phyloP scores from a whole-genome alignment of 306 rosid species.

The Fragaria vesca region DNA sequence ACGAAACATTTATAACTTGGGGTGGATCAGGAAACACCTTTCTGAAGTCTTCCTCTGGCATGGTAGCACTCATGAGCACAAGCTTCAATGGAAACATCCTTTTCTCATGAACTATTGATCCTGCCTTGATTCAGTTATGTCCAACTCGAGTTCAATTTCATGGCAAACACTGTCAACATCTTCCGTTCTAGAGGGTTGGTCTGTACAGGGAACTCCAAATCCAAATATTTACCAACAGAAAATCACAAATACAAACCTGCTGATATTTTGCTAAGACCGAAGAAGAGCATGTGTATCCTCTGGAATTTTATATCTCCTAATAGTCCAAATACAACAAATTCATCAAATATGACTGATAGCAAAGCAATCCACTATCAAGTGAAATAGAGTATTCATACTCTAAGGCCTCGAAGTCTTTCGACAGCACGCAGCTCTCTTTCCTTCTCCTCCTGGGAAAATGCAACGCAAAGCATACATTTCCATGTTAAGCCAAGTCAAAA shows the following conservation, averaged over 20 bases:
- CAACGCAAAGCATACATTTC: neutral
- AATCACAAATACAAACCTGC: conserved; percentile 51
- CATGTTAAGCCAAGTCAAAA: neutral
- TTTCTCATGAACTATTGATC: conserved; percentile 1
- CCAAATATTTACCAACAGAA: too few species aligned
- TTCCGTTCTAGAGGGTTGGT: too few species aligned
- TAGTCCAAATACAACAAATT: conserved; percentile 9
- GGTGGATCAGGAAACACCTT: too few species aligned
- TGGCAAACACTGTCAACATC: conserved; percentile 6
- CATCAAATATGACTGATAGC: conserved; percentile 7
- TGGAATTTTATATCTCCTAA: conserved; percentile 69
- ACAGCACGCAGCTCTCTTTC: conserved; percentile 43
- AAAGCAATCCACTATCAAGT: neutral
- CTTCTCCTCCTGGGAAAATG: conserved; percentile 56
- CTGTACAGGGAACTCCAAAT: too few species aligned
- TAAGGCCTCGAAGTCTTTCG: conserved; percentile 53
- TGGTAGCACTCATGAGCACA: too few species aligned
- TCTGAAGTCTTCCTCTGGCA: too few species aligned
- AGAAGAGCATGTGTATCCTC: conserved; percentile 65
- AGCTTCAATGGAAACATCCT: too few species aligned
- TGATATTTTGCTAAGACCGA: conserved; percentile 54
- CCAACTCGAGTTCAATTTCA: conserved; percentile 41
- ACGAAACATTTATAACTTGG: too few species aligned
- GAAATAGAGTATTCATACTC: conserved; percentile 39
- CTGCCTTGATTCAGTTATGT: conserved; percentile 23